These are phyloP conservation scores for Pseudogymnoascus sp. DNA, from an alignment of 2,329 filamentous ascomycete genomes.

Conservation along the genomic window DNA sequence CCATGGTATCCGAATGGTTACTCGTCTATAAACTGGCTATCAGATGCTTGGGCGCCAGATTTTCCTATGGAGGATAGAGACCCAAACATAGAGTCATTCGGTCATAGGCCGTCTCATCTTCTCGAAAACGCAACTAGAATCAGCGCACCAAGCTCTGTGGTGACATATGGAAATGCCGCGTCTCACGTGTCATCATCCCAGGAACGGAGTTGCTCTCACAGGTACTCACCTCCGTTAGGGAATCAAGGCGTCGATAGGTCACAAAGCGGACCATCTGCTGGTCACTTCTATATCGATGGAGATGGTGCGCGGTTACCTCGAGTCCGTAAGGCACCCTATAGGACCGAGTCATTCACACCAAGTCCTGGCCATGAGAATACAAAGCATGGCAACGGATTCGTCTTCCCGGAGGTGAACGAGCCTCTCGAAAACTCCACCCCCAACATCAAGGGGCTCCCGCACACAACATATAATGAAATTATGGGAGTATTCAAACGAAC, in stretches of 20 bases:
- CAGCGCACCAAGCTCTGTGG: background rate
- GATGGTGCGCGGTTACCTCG: slow-evolving; percentile 21
- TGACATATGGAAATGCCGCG: background rate
- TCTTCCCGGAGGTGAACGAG: slow-evolving; percentile 11
- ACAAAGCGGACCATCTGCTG: slow-evolving; percentile 14
- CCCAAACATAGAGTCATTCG: background rate
- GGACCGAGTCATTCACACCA: slow-evolving; percentile 12
- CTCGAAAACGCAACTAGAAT: background rate
- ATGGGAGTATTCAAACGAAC: slow-evolving; percentile 15
- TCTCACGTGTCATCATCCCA: background rate
- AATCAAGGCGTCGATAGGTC: slow-evolving; percentile 8
- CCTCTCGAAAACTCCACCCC: background rate
- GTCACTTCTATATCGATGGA: slow-evolving; percentile 23
- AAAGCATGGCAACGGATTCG: background rate
- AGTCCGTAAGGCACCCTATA: slow-evolving; percentile 18
- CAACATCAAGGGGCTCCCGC: slow-evolving; percentile 11
- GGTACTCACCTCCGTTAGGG: background rate
- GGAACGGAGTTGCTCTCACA: background rate
- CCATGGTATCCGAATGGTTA: slow-evolving; percentile 17
- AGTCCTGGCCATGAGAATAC: background rate
- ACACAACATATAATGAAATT: slow-evolving; percentile 17
- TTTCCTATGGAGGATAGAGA: slow-evolving; percentile 12
- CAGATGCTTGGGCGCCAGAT: slow-evolving; percentile 21
- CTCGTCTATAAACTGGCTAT: slow-evolving; percentile 23
- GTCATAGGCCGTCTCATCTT: background rate